Evolutionary conservation across 139 green algal genomes (phyloP).

Genomic region (Tetraselmis striata): DNA sequence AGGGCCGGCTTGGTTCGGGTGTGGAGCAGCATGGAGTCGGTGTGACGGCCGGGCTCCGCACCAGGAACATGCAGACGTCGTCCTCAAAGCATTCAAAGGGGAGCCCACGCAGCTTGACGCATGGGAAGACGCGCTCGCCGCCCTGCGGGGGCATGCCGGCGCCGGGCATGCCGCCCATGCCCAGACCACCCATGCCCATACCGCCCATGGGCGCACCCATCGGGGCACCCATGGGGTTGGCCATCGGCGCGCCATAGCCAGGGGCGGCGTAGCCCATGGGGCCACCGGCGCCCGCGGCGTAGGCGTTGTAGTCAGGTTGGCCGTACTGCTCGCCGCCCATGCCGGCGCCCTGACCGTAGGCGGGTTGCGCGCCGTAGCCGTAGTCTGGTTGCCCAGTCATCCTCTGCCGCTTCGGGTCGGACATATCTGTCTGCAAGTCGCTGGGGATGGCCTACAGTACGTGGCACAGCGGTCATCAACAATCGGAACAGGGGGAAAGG

Average conservation of each 20-base stretch:
- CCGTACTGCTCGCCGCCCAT: too few relatives aligned
- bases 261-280: too few relatives aligned
- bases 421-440: too few relatives aligned
- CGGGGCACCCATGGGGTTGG: not conserved
- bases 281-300: not conserved
- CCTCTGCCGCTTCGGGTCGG: not conserved
- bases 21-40: too few relatives aligned
- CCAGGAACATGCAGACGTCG: conserved; percentile 70
- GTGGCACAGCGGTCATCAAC: too few relatives aligned
- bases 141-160: not conserved
- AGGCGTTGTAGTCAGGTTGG: not conserved
- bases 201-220: not conserved
- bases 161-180: not conserved
- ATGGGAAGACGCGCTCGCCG: conserved; percentile 35
- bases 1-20: too few relatives aligned
- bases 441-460: too few relatives aligned
- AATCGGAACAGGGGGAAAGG: too few relatives aligned
- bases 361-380: too few relatives aligned
- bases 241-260: not conserved
- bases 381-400: not conserved
- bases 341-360: too few relatives aligned
- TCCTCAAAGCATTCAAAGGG: conserved; percentile 70
- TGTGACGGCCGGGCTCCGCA: too few relatives aligned
- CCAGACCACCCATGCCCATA: not conserved
- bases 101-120: conserved; percentile 62